A percentile compares a stretch with the other conserved stretches of the same genome.
Evolutionary conservation across 805 yeast genomes (phyloP).

Genomic region (Zygosaccharomyces siamensis): DNA sequence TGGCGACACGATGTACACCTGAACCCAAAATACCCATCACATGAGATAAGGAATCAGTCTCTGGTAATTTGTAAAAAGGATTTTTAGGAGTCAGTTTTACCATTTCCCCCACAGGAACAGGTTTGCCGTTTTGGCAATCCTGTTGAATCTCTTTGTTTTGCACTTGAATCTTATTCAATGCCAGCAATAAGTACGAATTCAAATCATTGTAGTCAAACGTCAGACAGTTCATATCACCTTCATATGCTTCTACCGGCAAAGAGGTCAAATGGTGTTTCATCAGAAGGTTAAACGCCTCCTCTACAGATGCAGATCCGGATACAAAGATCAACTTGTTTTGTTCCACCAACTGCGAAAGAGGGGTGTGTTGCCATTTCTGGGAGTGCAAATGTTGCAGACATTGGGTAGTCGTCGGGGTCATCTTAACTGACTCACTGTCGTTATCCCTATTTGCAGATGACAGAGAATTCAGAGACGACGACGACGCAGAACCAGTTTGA

Average conservation of each 20-base stretch:
- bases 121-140: slow-evolving; percentile 79
- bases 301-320: slow-evolving; percentile 66
- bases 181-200: slow-evolving; percentile 77
- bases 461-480: slow-evolving; percentile 33
- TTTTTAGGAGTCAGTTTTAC: slow-evolving; percentile 81
- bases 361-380: slow-evolving; percentile 65
- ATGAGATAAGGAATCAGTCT: slow-evolving; percentile 58
- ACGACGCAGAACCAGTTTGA: slow-evolving; percentile 75
- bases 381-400: slow-evolving; percentile 25
- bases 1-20: slow-evolving; percentile 93
- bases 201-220: slow-evolving; percentile 91
- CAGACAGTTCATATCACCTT: slow-evolving; percentile 60
- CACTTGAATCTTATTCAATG: slow-evolving; percentile 62
- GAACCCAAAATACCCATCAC: slow-evolving; percentile 88
- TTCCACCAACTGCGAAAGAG: slow-evolving; percentile 69
- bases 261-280: slow-evolving; percentile 72
- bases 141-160: slow-evolving; percentile 33
- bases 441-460: slow-evolving; percentile 7
- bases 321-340: slow-evolving; percentile 70
- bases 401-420: slow-evolving; percentile 20
- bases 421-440: slow-evolving; percentile 9
- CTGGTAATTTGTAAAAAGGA: slow-evolving; percentile 75
- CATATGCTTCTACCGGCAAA: slow-evolving; percentile 64
- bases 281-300: slow-evolving; percentile 80
- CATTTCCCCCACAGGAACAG: slow-evolving; percentile 87